A percentile compares a stretch with the other conserved stretches of the same genome.
phyloP scores from a whole-genome alignment of 75 land plant genomes.

The Selaginella moellendorffii region DNA sequence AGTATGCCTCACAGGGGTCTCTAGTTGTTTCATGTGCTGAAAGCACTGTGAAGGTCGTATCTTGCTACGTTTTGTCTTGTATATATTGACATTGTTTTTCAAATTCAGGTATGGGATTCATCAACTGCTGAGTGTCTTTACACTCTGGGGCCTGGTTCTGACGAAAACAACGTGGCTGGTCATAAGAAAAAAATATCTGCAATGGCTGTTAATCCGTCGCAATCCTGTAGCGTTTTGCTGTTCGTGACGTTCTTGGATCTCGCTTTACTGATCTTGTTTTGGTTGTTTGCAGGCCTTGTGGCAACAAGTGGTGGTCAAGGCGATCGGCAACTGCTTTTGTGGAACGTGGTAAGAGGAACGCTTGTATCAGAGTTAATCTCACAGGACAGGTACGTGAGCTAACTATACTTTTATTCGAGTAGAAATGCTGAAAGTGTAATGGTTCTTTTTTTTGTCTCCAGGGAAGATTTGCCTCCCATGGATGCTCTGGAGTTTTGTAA shows the following conservation, averaged over 20 bases:
- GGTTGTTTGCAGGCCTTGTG: constrained; percentile 24
- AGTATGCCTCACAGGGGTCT: constrained; percentile 29
- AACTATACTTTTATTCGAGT: background rate
- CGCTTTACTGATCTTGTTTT: constrained; percentile 8
- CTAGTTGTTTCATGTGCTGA: constrained; percentile 29
- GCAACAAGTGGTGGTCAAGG: constrained; percentile 37
- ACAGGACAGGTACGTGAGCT: constrained; percentile 26
- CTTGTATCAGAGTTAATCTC: constrained; percentile 32
- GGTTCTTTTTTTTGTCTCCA: background rate
- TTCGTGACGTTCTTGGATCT: background rate
- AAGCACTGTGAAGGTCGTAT: constrained; percentile 29
- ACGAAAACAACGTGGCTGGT: constrained; percentile 18
- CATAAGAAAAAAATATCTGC: constrained; percentile 39
- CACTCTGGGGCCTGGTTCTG: constrained; percentile 27
- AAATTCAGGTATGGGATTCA: constrained; percentile 37
- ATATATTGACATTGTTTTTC: background rate
- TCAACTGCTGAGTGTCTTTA: constrained; percentile 27
- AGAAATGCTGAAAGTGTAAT: background rate
- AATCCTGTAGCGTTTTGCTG: constrained; percentile 24
- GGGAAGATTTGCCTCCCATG: constrained; percentile 16
- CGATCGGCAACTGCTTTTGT: constrained; percentile 29
- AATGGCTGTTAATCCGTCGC: constrained; percentile 29
- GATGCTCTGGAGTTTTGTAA: constrained; percentile 36
- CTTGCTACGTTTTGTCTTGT: background rate
- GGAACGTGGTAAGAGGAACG: constrained; percentile 32